Evolutionary conservation across 495 filamentous ascomycete genomes (phyloP).

Genomic region (Pseudotulostoma volvatum): DNA sequence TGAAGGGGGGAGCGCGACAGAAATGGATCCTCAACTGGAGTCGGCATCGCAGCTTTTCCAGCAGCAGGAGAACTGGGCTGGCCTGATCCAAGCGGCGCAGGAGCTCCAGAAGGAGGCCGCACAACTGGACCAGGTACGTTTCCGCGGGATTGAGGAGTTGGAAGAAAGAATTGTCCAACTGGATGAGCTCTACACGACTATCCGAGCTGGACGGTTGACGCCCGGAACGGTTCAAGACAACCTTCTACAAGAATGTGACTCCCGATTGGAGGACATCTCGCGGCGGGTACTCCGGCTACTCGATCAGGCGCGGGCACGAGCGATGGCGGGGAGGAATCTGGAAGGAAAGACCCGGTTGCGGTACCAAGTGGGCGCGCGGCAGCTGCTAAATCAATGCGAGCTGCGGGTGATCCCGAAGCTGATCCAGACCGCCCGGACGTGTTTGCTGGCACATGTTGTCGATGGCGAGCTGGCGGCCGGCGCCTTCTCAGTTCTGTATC

Average conservation of each 20-base stretch:
- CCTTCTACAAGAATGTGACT: not conserved
- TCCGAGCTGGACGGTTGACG: not conserved
- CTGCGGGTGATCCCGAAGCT: not conserved
- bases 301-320: not conserved
- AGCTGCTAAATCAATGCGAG: not conserved
- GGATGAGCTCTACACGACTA: not conserved
- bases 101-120: not conserved
- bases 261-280: not conserved
- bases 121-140: not conserved
- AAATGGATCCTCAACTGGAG: not conserved
- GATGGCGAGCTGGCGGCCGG: not conserved
- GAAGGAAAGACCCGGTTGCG: not conserved
- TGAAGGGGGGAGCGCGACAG: not conserved
- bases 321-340: not conserved
- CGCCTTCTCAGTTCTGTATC: not conserved
- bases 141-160: not conserved
- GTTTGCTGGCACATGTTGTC: not conserved
- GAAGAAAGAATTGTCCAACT: not conserved
- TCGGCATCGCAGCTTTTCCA: not conserved
- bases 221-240: not conserved
- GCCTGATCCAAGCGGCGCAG: not conserved
- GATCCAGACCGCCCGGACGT: not conserved
- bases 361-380: not conserved
- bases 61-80: not conserved
- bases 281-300: not conserved